These are phyloP conservation scores for Termitomyces sp. DNA, from an alignment of 768 basidiomycete species.

Conservation along the genomic window DNA sequence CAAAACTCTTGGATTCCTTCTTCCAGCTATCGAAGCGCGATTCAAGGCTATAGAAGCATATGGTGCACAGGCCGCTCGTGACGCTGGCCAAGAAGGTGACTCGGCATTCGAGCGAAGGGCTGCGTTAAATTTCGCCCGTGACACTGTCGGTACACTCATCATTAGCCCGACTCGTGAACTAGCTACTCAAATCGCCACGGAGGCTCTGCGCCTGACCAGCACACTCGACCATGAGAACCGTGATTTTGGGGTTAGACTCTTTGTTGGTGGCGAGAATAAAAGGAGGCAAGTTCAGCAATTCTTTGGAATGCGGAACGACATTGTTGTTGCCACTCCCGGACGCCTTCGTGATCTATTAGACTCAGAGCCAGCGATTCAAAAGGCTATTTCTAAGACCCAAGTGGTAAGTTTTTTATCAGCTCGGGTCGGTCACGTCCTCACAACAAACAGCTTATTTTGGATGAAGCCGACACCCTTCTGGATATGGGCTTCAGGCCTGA, in stretches of 20 bases:
- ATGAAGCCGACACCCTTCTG: conserved; percentile 87
- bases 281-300: conserved; percentile 62
- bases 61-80: conserved; percentile 31
- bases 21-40: conserved; percentile 81
- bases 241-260: conserved; percentile 63
- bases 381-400: conserved; percentile 47
- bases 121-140: conserved; percentile 30
- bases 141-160: conserved; percentile 65
- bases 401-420: conserved; percentile 38
- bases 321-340: conserved; percentile 90
- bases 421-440: conserved; percentile 4
- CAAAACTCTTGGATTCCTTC: conserved; percentile 84
- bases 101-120: conserved; percentile 23
- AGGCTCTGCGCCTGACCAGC: conserved; percentile 60
- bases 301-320: conserved; percentile 58
- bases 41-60: conserved; percentile 47
- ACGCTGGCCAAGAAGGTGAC: conserved; percentile 34
- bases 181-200: conserved; percentile 84
- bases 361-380: conserved; percentile 48
- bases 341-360: conserved; percentile 70
- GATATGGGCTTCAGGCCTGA: conserved; percentile 92
- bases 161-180: conserved; percentile 89
- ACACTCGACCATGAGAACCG: conserved; percentile 33
- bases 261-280: conserved; percentile 76
- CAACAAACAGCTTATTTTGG: conserved; percentile 68